A percentile compares a stretch with the other conserved stretches of the same genome.
phyloP scores from a whole-genome alignment of 768 basidiomycete species.

The Atractiella rhizophila region DNA sequence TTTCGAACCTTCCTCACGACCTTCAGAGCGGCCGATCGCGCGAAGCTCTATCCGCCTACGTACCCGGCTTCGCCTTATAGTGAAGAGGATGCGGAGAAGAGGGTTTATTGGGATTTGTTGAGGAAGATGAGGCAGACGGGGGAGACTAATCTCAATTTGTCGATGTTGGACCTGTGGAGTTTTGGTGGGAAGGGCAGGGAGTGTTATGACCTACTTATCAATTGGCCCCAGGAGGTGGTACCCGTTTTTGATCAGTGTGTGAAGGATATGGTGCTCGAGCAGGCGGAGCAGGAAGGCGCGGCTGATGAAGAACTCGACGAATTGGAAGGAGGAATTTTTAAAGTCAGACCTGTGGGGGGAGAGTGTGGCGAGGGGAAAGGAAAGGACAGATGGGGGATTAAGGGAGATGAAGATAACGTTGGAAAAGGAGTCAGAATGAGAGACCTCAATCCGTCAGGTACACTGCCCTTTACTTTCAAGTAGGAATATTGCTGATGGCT shows the following conservation, averaged over 20 bases:
- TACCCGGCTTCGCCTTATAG: slow-evolving; percentile 8
- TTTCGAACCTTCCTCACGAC: slow-evolving; percentile 72
- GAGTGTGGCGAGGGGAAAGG: slow-evolving; percentile 12
- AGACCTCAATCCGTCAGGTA: slow-evolving; percentile 74
- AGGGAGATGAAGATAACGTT: slow-evolving; percentile 3
- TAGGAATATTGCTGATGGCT: background rate
- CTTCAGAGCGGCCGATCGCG: slow-evolving; percentile 49
- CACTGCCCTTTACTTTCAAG: too few relatives aligned
- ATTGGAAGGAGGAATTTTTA: slow-evolving; percentile 66
- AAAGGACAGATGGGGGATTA: background rate
- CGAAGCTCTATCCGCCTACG: slow-evolving; percentile 7
- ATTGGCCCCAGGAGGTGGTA: slow-evolving; percentile 83
- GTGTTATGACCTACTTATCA: slow-evolving; percentile 28
- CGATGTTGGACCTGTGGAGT: slow-evolving; percentile 56
- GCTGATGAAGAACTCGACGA: slow-evolving; percentile 51
- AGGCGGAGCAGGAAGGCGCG: slow-evolving; percentile 22
- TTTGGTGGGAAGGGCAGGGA: slow-evolving; percentile 57
- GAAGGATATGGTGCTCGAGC: slow-evolving; percentile 36
- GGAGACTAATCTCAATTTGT: slow-evolving; percentile 62
- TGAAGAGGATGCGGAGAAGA: slow-evolving; percentile 18
- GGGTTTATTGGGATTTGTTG: slow-evolving; percentile 24
- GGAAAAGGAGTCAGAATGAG: slow-evolving; percentile 51
- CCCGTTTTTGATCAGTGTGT: slow-evolving; percentile 92
- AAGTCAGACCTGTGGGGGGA: slow-evolving; percentile 70
- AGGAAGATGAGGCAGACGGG: slow-evolving; percentile 56